Percentiles rank a stretch among this genome's conserved stretches.
These are phyloP conservation scores for Pichia ethanolica DNA, from an alignment of 805 yeast species.

Conservation along the genomic window DNA sequence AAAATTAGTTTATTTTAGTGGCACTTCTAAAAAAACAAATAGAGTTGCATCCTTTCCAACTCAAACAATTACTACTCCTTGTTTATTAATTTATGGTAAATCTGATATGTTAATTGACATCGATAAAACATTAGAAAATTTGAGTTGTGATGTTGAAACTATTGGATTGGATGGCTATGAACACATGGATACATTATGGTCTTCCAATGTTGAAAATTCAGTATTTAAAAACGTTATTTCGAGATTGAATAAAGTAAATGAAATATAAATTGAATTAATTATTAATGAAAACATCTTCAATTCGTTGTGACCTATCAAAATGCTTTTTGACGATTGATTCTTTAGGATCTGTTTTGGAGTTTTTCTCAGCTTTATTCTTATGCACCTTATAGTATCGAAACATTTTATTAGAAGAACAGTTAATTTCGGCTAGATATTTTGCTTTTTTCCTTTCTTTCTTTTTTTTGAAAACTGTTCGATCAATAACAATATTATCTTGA, in stretches of 20 bases:
- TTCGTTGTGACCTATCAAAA: too few relatives aligned
- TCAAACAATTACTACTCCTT: slow-evolving; percentile 61
- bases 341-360: too few relatives aligned
- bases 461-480: too few relatives aligned
- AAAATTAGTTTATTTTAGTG: slow-evolving; percentile 22
- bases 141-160: slow-evolving; percentile 40
- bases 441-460: too few relatives aligned
- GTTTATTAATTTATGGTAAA: slow-evolving; percentile 72
- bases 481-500: too few relatives aligned
- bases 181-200: slow-evolving; percentile 90
- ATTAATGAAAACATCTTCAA: too few relatives aligned
- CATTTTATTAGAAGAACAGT: too few relatives aligned
- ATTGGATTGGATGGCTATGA: slow-evolving; percentile 65
- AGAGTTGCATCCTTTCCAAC: slow-evolving; percentile 58
- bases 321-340: too few relatives aligned
- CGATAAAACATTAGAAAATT: slow-evolving; percentile 57
- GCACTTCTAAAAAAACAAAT: slow-evolving; percentile 29
- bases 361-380: too few relatives aligned
- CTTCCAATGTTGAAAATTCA: slow-evolving; percentile 46
- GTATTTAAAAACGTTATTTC: slow-evolving; percentile 27
- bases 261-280: too few relatives aligned
- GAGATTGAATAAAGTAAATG: background rate
- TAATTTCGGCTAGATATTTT: too few relatives aligned
- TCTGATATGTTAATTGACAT: slow-evolving; percentile 83
- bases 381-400: too few relatives aligned